Evolutionary conservation across 345 rosid species (phyloP).

Genomic region (Boechera divaricarpa): DNA sequence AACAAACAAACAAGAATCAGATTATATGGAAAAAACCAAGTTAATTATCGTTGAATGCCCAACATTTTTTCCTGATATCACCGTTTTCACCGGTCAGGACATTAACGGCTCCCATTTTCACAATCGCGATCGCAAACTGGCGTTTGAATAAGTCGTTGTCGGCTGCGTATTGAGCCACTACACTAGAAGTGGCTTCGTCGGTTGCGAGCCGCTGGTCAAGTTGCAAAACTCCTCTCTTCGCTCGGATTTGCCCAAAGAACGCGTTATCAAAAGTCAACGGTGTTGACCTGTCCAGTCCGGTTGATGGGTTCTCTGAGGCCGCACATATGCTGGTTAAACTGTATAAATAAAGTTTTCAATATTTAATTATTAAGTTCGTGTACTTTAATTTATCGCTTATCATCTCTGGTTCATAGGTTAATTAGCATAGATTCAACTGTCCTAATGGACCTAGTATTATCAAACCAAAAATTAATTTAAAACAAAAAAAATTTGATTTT

Average conservation of each 20-base stretch:
- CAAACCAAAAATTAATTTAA: no score
- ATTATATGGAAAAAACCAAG: not conserved
- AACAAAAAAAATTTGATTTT: not conserved
- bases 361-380: not conserved
- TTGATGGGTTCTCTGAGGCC: constrained; percentile 47
- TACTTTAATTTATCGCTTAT: not conserved
- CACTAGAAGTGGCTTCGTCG: constrained; percentile 47
- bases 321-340: constrained; percentile 50
- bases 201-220: constrained; percentile 63
- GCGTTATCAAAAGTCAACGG: constrained; percentile 54
- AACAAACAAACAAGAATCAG: constrained; percentile 6
- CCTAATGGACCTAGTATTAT: no score
- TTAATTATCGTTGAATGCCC: constrained; percentile 48
- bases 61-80: constrained; percentile 62
- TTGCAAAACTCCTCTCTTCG: constrained; percentile 58
- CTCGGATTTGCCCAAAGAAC: constrained; percentile 50
- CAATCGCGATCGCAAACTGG: constrained; percentile 61
- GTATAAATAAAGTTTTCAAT: not conserved
- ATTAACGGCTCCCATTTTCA: constrained; percentile 57
- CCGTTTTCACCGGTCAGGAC: constrained; percentile 64
- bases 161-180: constrained; percentile 52
- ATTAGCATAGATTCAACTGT: no score
- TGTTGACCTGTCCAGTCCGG: constrained; percentile 62
- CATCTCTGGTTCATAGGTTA: not conserved
- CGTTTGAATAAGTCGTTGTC: constrained; percentile 44